Evolutionary conservation across 2,329 filamentous ascomycete genomes (phyloP).

Genomic region (Coleophoma eucalyptorum): DNA sequence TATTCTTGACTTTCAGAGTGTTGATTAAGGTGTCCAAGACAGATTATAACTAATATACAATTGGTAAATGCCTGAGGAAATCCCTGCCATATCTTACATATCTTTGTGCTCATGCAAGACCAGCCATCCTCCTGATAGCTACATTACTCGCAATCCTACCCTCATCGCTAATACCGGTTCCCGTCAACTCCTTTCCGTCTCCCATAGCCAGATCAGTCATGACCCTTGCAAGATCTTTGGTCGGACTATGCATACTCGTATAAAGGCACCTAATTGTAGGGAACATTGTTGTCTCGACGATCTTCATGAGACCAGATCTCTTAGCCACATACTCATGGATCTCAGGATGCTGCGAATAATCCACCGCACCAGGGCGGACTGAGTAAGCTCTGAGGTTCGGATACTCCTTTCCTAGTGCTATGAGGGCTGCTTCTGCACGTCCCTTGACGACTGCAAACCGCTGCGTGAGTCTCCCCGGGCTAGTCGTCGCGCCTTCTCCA

Average conservation of each 20-base stretch:
- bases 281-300: constrained; percentile 9
- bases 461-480: constrained; percentile 50
- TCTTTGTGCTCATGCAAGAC: background rate
- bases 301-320: constrained; percentile 19
- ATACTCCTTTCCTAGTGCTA: constrained; percentile 41
- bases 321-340: constrained; percentile 31
- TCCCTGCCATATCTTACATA: background rate
- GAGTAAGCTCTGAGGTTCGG: constrained; percentile 49
- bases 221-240: constrained; percentile 41
- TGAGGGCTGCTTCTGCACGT: constrained; percentile 55
- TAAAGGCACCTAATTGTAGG: constrained; percentile 24
- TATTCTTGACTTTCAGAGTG: too few relatives aligned
- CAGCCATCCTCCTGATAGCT: constrained; percentile 34
- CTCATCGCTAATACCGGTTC: constrained; percentile 29
- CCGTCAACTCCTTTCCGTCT: constrained; percentile 35
- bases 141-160: constrained; percentile 31
- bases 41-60: too few relatives aligned
- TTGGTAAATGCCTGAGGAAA: background rate
- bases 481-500: constrained; percentile 47
- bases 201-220: constrained; percentile 44
- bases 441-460: constrained; percentile 65
- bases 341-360: constrained; percentile 38
- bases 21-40: too few relatives aligned
- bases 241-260: constrained; percentile 35
- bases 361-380: constrained; percentile 57